Conservation (phyloP, 2,329 filamentous ascomycete genomes). For the Emmonsiellopsis sp. region DNA sequence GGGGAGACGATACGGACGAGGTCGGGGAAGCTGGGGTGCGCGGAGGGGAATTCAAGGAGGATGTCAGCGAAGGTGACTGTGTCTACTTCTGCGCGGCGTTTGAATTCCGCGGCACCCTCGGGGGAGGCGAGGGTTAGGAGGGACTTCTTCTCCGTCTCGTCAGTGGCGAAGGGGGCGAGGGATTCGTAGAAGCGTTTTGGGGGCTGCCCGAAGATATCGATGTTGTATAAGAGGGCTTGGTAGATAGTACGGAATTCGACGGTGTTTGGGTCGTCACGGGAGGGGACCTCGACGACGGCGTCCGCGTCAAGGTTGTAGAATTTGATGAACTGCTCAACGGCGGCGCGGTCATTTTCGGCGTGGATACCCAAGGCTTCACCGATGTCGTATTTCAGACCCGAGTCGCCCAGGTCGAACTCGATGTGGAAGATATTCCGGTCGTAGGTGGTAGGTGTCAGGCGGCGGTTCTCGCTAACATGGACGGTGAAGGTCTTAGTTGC, state of each 20-base stretch:
- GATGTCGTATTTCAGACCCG: conserved; percentile 90
- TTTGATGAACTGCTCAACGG: conserved; percentile 77
- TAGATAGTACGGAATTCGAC: conserved; percentile 86
- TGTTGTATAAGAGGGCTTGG: conserved; percentile 81
- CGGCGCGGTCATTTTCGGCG: conserved; percentile 74
- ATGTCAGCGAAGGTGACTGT: conserved; percentile 86
- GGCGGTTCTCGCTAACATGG: conserved; percentile 88
- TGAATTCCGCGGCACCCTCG: conserved; percentile 82
- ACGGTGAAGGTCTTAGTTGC: conserved; percentile 78
- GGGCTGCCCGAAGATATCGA: conserved; percentile 94
- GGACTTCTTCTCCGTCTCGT: conserved; percentile 72
- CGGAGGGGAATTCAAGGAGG: conserved; percentile 79
- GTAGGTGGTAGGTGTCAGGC: conserved; percentile 77
- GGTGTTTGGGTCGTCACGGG: conserved; percentile 63
- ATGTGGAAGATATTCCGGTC: conserved; percentile 99
- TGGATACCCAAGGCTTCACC: conserved; percentile 95
- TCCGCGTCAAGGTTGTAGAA: conserved; percentile 77
- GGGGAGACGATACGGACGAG: conserved; percentile 79
- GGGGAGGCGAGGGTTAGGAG: conserved; percentile 66
- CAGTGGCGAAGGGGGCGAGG: conserved; percentile 73
- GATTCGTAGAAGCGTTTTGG: conserved; percentile 97
- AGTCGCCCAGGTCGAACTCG: conserved; percentile 88
- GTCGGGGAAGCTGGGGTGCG: conserved; percentile 79
- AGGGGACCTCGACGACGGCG: conserved; percentile 83
- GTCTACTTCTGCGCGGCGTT: conserved; percentile 82